Evolutionary conservation across 352 stramenopile genomes (phyloP).

Genomic region (Pythium rishiriense): DNA sequence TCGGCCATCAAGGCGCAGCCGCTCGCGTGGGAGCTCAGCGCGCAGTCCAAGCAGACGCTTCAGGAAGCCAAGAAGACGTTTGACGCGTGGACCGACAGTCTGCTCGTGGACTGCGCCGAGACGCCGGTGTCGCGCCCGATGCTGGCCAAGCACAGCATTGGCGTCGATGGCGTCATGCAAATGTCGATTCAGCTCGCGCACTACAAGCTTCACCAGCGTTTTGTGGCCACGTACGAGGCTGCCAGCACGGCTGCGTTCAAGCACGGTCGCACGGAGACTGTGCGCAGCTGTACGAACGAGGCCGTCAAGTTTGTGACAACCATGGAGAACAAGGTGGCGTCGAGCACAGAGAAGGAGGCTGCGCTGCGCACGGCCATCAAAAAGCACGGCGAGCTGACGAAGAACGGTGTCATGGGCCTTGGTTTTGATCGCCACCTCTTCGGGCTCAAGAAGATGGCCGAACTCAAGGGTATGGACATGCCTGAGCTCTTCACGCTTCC

Average conservation of each 20-base stretch:
- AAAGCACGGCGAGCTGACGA: constrained; percentile 88
- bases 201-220: constrained; percentile 78
- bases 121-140: constrained; percentile 69
- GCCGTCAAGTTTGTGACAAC: constrained; percentile 69
- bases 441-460: constrained; percentile 69
- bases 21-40: constrained; percentile 65
- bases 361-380: constrained; percentile 73
- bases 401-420: constrained; percentile 90
- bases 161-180: constrained; percentile 90
- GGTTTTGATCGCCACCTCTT: constrained; percentile 90
- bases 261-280: constrained; percentile 89
- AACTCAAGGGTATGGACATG: constrained; percentile 51
- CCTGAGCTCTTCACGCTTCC: constrained; percentile 82
- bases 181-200: constrained; percentile 91
- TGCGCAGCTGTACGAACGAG: constrained; percentile 89
- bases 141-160: constrained; percentile 70
- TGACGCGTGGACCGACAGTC: constrained; percentile 55
- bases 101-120: constrained; percentile 75
- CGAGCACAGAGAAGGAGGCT: constrained; percentile 56
- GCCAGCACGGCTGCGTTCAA: constrained; percentile 91
- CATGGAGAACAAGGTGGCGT: constrained; percentile 64
- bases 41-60: constrained; percentile 58
- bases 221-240: constrained; percentile 88
- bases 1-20: constrained; percentile 34
- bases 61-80: constrained; percentile 71